Percentiles rank a stretch among this genome's conserved stretches.
Conservation (phyloP, 2,329 filamentous ascomycete species). For the Aspergillus neotritici region DNA sequence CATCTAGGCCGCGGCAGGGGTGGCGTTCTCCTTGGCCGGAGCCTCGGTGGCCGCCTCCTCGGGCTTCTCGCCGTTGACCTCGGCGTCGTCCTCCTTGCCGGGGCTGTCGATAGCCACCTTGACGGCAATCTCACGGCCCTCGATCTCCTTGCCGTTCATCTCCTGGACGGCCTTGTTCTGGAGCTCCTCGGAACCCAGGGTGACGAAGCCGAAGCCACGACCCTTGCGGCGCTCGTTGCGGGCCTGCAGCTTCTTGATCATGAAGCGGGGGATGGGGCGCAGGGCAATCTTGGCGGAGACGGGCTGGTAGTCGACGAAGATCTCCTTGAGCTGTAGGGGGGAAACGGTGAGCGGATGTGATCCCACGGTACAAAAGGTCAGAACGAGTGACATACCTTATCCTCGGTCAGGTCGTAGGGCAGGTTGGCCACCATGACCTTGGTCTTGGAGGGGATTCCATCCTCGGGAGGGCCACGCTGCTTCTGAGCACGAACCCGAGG, state of each 20-base stretch:
- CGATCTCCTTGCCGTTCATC: conserved; percentile 99
- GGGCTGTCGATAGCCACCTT: conserved; percentile 99
- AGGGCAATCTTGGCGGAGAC: conserved; percentile 97
- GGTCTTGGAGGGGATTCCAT: conserved; percentile 96
- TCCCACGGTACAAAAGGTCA: conserved; percentile 3
- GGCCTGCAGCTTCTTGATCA: conserved; percentile 99
- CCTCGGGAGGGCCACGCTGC: conserved; percentile 92
- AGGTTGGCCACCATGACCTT: conserved; percentile 99
- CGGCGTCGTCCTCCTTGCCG: conserved; percentile 87
- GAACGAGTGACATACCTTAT: conserved; percentile 62
- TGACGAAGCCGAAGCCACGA: conserved; percentile 97
- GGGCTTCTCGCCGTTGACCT: conserved; percentile 44
- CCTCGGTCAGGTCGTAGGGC: conserved; percentile 94
- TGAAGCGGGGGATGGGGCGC: conserved; percentile 96
- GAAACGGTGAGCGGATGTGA: conserved; percentile 15
- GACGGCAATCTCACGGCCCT: conserved; percentile 97
- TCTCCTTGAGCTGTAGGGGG: conserved; percentile 76
- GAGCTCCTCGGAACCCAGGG: conserved; percentile 85
- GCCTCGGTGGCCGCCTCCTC: conserved; percentile 39
- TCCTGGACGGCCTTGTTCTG: conserved; percentile 95
- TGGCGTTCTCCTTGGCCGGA: conserved; percentile 37
- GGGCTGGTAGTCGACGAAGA: conserved; percentile 88
- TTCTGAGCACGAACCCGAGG: conserved; percentile 54
- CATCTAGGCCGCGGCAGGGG: conserved; percentile 36
- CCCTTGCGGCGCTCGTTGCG: conserved; percentile 98